Evolutionary conservation across 495 filamentous ascomycete genomes (phyloP), one percentile per base, ranked within the genome.

Genomic region (Aspergillus asperescens): DNA sequence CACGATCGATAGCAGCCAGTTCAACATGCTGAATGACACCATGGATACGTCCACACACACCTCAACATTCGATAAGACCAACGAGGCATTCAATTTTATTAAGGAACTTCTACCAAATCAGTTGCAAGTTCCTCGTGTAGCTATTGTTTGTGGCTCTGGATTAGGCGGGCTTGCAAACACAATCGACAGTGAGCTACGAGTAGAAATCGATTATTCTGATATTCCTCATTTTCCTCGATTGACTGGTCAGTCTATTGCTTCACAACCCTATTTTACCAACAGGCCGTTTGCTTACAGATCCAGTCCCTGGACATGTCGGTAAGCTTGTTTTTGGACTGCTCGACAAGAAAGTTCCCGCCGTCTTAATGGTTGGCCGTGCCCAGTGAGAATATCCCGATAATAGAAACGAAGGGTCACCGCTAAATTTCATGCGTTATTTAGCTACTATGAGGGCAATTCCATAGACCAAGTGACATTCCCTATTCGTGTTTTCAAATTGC

Each of bases 371-470:
- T 62, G 87, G 87, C 31, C 75, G 87, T 58, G 77, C 78, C 52
- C 87, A 90, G 87, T 89, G 38, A 77, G 85, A 74, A 31, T 41
- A 16, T 23, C 40, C n/a, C 13, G 7, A 40, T 8, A 19, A 41
- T 24, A 19, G 16, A 13, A 41, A 22, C 2, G 22, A 25, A 13
- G 16, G 37, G n/a, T 41, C 7, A 24, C 10, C 18, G 20, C 39
- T 41, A 15, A 41, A 25, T n/a, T 20, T 5, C 18, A 16, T 39
- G 8, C 3, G 20, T 25, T 25, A 15, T 13, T 35, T 10, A 90
- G 86, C 66, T 90, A 83, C 65, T 90, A 87, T 63, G 87, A 90
- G 69, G 87, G 87, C 9, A 79, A 89, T 65, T 78, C 79, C 1
- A 82, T 90, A 62, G 74, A 85, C 38, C 69, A 73, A 40, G 75